Conservation (phyloP, 1,284 basidiomycete genomes). For the Ustilago vetiveriae region DNA sequence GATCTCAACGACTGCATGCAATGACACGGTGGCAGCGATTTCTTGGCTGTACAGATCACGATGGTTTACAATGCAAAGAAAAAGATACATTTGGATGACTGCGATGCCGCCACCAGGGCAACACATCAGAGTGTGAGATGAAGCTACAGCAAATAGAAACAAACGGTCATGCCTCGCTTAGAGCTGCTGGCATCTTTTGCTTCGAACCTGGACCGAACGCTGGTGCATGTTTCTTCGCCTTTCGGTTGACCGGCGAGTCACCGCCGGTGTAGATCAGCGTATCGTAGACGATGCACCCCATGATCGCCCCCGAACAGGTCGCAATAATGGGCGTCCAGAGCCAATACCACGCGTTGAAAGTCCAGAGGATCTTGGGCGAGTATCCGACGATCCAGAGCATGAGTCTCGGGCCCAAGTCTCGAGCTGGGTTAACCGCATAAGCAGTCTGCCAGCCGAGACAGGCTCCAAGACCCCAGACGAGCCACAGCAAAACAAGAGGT, state of each 20-base stretch:
- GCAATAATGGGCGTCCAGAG: constrained; percentile 74
- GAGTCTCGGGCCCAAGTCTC: constrained; percentile 75
- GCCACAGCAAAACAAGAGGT: constrained; percentile 73
- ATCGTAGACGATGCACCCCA: constrained; percentile 67
- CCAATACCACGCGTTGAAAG: constrained; percentile 77
- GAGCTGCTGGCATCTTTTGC: constrained; percentile 43
- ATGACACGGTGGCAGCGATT: background rate
- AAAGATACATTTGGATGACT: constrained; percentile 6
- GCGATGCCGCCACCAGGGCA: background rate
- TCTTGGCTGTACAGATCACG: background rate
- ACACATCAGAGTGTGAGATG: no score
- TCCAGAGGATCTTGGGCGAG: constrained; percentile 68
- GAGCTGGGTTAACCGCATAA: constrained; percentile 75
- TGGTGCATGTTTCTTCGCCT: constrained; percentile 4
- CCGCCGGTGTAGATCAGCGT: constrained; percentile 66
- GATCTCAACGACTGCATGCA: background rate
- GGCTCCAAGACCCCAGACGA: constrained; percentile 72
- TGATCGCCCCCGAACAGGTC: constrained; percentile 62
- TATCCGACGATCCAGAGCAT: constrained; percentile 75
- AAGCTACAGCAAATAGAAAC: no score
- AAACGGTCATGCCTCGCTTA: constrained; percentile 31
- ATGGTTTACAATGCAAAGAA: background rate
- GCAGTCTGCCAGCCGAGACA: constrained; percentile 74
- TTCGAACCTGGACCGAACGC: constrained; percentile 21
- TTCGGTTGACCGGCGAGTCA: constrained; percentile 62